Evolutionary conservation across 176 grass and related monocot genomes (phyloP), one percentile per base, ranked within the genome.

Genomic region (Ampelocalamus luodianensis): DNA sequence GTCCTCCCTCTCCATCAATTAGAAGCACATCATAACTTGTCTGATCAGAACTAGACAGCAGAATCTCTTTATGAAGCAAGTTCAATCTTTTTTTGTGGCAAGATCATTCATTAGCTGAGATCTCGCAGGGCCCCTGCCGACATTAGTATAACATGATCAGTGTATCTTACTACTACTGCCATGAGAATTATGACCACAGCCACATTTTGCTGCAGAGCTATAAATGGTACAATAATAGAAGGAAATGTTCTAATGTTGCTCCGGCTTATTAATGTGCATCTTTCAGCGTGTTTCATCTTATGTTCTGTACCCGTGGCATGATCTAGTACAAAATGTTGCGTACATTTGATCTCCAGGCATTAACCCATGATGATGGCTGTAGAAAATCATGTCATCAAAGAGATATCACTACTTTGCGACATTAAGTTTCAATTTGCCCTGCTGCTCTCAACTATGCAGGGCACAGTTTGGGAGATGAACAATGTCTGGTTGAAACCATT

Each of bases 1-100:
- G 66, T 82, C 92, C 36, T 70, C 95, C 70, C 80, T 97, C 80
- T 97, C 69, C 6, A 97, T 97, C 15, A 78, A 83, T 61, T 94
- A 91, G 93, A 83, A 20, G 39, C 29, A n/a, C n/a, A 45, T 59
- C 10, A 5, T 75, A 46, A 23, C 36, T 10, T 79, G 68, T 72
- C 29, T 55, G 9, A 36, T 79, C 24, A 72, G 56, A 78, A 71
- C 37, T 59, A 64, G 43, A 71, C 10, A 71, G 14, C n/a, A 3
- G 67, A 84, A 63, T 43, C 10, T 45, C 63, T 44, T 34, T 34
- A 34, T 34, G 32, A 34, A 34, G 32, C 32, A 34, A 34, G 32
- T 3, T 34, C 32, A 34, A 2, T 34, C 32, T 34, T 34, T 34
- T 34, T 34, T 11, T 22, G 55, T 27, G 15, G 26, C 23, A 11